Base-by-base conservation (phyloP, 768 basidiomycete species). In the Leccinellum albellum region DNA sequence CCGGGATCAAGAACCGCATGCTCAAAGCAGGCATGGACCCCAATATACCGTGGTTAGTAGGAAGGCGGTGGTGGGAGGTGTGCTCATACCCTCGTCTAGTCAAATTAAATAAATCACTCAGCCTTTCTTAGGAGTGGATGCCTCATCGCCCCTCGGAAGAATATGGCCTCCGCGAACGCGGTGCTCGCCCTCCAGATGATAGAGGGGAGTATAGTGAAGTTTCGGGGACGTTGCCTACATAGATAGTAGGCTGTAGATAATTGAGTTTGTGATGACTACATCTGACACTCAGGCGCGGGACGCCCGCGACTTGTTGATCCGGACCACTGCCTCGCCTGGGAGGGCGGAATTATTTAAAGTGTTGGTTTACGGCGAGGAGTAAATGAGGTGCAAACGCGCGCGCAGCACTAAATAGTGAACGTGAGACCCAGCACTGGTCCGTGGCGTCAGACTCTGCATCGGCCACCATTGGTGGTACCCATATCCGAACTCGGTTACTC, bases 61-160 rank as follows among this genome's bases (percentile, higher is more conserved):
- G 87, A 47, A 76, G 83, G 61, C 77, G 84, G 63, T 93, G 91
- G 91, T 91, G 91, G 91, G 88, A 91, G 82, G 91, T 90, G 62
- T 70, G 79, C 75, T 60, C 64, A 50, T 69, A 55, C 50, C 66
- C 32, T 51, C 53, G 50, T 65, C 31, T 51, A 40, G 53, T 44
- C 53, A 49, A 57, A 50, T 55, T 20, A 60, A 63, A 56, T 63
- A 66, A 59, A 60, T 65, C 58, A 52, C 54, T 60, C 61, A 58
- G 40, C 55, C 45, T 8, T 61, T 54, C 44, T 46, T 59, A 70
- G 71, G 68, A 66, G 67, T 74, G 71, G 72, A 55, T 74, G 56
- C 82, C 85, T 56, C 79, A 78, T 61, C 75, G 81, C 65, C 79
- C 79, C 60, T 64, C 74, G 35, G 82, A 85, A 60, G 79, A 82